phyloP scores from a whole-genome alignment of 2,329 filamentous ascomycete species.

The Diaporthe destruens region DNA sequence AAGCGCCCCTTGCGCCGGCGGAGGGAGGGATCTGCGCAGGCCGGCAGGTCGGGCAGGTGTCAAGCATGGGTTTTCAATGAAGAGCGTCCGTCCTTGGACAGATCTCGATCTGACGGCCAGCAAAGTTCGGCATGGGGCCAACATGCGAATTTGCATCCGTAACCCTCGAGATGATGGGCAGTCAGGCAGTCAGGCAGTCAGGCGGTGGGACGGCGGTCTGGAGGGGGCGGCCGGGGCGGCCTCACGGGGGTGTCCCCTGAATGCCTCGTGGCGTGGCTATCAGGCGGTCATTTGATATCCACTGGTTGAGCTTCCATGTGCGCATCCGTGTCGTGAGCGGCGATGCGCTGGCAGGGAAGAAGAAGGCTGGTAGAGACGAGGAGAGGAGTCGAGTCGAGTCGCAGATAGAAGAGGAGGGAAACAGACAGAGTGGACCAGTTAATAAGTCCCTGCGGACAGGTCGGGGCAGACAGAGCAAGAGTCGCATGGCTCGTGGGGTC shows the following conservation, averaged over 20 bases:
- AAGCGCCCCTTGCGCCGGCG: constrained; percentile 15
- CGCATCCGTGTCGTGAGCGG: background rate
- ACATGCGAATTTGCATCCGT: constrained; percentile 1
- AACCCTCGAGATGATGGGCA: background rate
- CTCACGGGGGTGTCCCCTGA: constrained; percentile 15
- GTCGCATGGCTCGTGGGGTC: constrained; percentile 29
- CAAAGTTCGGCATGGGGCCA: constrained; percentile 27
- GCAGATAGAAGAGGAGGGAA: background rate
- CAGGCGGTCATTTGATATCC: constrained; percentile 11
- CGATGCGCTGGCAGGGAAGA: constrained; percentile 17
- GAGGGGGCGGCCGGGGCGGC: constrained; percentile 27
- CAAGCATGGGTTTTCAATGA: constrained; percentile 31
- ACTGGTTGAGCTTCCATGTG: constrained; percentile 22
- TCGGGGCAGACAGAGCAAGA: background rate
- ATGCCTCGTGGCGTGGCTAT: constrained; percentile 2
- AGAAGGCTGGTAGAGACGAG: background rate
- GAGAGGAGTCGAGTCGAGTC: background rate
- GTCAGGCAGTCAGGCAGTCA: background rate
- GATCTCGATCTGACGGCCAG: constrained; percentile 20
- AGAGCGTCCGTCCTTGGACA: constrained; percentile 20
- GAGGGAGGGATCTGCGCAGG: constrained; percentile 23
- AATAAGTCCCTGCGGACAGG: constrained; percentile 20
- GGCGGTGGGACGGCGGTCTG: constrained; percentile 7
- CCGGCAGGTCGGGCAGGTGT: constrained; percentile 17
- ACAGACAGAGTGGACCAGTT: background rate